Evolutionary conservation across 306 rosid genomes (phyloP).

Genomic region (apple (Malus domestica)): DNA sequence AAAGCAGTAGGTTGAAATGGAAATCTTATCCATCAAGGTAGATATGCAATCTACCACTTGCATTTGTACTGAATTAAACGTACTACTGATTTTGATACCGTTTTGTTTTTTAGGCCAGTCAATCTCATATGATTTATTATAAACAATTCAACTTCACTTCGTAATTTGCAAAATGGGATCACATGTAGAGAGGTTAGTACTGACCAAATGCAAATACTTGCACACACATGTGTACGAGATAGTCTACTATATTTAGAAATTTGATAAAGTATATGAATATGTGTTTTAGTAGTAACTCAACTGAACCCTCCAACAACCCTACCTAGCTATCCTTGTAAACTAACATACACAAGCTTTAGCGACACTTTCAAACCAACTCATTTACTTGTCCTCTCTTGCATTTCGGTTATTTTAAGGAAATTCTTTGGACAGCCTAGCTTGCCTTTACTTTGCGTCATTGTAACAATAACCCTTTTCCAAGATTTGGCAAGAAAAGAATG

Average conservation of each 20-base stretch:
- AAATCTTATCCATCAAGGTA: too few species aligned
- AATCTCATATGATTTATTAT: too few species aligned
- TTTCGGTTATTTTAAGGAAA: slow-evolving; percentile 1
- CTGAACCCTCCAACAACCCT: slow-evolving; percentile 2
- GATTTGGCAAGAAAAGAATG: background rate
- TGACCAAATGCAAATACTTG: too few species aligned
- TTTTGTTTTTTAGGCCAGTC: too few species aligned
- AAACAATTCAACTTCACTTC: background rate
- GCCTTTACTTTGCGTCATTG: slow-evolving; percentile 3
- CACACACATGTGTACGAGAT: background rate
- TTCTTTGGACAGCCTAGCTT: background rate
- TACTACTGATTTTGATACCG: too few species aligned
- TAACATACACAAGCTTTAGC: background rate
- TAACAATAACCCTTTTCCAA: background rate
- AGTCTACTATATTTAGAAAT: background rate
- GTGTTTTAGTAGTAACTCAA: background rate
- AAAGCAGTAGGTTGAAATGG: too few species aligned
- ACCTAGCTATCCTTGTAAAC: background rate
- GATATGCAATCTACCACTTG: too few species aligned
- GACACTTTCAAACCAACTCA: background rate
- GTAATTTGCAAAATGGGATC: too few species aligned
- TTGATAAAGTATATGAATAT: background rate
- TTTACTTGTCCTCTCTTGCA: background rate
- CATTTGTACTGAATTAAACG: too few species aligned
- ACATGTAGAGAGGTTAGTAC: too few species aligned